Conservation (phyloP, 1,139 yeast species). For the Saccharomycopsis phalli region DNA sequence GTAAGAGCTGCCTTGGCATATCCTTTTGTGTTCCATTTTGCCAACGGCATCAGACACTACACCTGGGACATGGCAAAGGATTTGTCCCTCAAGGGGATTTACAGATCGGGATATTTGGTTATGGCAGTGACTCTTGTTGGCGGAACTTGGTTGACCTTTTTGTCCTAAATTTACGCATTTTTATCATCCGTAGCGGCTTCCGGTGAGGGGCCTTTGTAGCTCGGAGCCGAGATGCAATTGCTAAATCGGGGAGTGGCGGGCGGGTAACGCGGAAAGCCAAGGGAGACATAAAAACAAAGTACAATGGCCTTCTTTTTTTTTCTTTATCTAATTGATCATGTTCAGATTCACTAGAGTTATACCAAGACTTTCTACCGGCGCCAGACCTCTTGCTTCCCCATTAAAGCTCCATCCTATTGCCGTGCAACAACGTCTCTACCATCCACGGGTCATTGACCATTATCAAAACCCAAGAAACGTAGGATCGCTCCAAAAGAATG, state of each 20-base stretch:
- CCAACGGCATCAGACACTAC: slow-evolving; percentile 87
- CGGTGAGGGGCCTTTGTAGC: no score
- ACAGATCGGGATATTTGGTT: slow-evolving; percentile 84
- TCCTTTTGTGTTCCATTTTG: slow-evolving; percentile 81
- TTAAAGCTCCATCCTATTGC: no score
- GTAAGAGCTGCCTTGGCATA: slow-evolving; percentile 64
- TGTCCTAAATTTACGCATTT: slow-evolving; percentile 22
- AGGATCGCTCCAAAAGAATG: slow-evolving; percentile 78
- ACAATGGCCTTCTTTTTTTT: neutral
- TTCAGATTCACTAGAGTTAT: neutral
- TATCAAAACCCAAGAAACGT: slow-evolving; percentile 96
- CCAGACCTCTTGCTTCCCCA: neutral
- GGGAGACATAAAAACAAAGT: neutral
- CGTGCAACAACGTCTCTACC: slow-evolving; percentile 36
- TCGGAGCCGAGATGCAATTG: neutral
- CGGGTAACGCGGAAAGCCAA: neutral
- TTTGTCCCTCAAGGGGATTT: slow-evolving; percentile 76
- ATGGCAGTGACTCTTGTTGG: slow-evolving; percentile 60
- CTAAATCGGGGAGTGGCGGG: neutral
- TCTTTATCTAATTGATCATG: neutral
- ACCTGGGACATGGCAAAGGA: slow-evolving; percentile 84
- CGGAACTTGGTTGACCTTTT: slow-evolving; percentile 50
- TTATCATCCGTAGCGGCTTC: no score
- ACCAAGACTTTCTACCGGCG: neutral
- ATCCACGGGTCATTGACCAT: slow-evolving; percentile 81